phyloP scores from a whole-genome alignment of 176 grass and related monocot species.

The Juncus inflexus region DNA sequence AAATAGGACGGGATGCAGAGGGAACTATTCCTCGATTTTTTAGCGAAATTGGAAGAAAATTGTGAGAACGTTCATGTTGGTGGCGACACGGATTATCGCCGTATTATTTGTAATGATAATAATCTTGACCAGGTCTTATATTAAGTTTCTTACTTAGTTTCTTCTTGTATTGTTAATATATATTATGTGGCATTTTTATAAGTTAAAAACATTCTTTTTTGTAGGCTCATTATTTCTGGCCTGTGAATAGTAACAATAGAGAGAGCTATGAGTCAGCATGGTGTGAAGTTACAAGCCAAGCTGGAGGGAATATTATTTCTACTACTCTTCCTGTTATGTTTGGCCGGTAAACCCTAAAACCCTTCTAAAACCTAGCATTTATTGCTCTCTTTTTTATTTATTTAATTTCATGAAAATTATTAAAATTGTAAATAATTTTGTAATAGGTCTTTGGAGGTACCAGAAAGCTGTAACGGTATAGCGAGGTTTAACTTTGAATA shows the following conservation, averaged over 20 bases:
- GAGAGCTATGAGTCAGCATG: slow-evolving; percentile 63
- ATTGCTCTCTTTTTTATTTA: slow-evolving; percentile 2
- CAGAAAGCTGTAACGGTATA: slow-evolving; percentile 79
- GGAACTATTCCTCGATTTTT: slow-evolving; percentile 77
- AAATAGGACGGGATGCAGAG: slow-evolving; percentile 86
- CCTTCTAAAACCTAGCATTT: no score
- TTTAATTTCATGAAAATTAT: slow-evolving; percentile 19
- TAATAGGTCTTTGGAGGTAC: slow-evolving; percentile 78
- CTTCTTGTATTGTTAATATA: background rate
- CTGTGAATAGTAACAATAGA: slow-evolving; percentile 42
- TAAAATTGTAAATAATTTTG: slow-evolving; percentile 21
- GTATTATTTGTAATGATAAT: slow-evolving; percentile 59
- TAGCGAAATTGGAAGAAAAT: slow-evolving; percentile 66
- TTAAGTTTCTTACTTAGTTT: background rate
- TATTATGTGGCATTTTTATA: background rate
- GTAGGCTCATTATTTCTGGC: slow-evolving; percentile 83
- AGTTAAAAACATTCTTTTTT: background rate
- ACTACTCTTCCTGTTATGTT: slow-evolving; percentile 86
- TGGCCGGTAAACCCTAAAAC: slow-evolving; percentile 51
- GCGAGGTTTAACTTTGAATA: slow-evolving; percentile 87
- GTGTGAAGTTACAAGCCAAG: slow-evolving; percentile 40
- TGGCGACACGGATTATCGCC: slow-evolving; percentile 76
- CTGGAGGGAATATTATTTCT: slow-evolving; percentile 36
- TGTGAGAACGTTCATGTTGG: slow-evolving; percentile 66
- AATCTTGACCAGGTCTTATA: slow-evolving; percentile 44